Conservation (phyloP, 225 moss, liverwort and hornwort genomes). For the Sphagnum tenellum region DNA sequence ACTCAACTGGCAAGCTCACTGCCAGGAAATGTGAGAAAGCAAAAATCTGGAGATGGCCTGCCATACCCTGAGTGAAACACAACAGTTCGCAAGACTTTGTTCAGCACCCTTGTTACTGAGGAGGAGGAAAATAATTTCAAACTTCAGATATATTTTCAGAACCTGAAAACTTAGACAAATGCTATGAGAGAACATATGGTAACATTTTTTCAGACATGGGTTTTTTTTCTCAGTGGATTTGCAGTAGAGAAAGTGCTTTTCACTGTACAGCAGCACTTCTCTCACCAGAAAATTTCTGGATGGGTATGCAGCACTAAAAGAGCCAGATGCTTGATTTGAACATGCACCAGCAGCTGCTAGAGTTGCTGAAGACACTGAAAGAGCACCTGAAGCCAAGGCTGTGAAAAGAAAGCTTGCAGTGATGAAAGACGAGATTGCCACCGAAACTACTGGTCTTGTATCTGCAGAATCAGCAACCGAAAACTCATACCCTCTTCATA, state of each 20-base stretch:
- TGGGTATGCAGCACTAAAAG: conserved; percentile 52
- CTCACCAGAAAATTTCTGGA: conserved; percentile 75
- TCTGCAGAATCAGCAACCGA: conserved; percentile 19
- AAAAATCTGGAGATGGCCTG: conserved; percentile 83
- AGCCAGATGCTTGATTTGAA: conserved; percentile 38
- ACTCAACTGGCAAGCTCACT: conserved; percentile 79
- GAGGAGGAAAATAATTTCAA: too few species aligned
- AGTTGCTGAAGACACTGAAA: conserved; percentile 68
- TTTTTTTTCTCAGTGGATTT: neutral
- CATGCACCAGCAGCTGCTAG: conserved; percentile 71
- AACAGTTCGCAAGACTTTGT: too few species aligned
- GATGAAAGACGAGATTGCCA: conserved; percentile 79
- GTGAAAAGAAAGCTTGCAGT: conserved; percentile 81
- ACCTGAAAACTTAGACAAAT: too few species aligned
- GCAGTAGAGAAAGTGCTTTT: neutral
- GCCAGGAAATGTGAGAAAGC: conserved; percentile 75
- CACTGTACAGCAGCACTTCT: neutral
- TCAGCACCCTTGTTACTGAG: too few species aligned
- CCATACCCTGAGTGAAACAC: conserved; percentile 59
- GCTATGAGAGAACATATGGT: too few species aligned
- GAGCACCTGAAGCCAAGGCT: conserved; percentile 75
- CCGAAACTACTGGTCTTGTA: conserved; percentile 53
- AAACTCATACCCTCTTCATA: too few species aligned
- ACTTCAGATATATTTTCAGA: too few species aligned
- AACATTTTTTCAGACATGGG: too few species aligned